Base-by-base conservation (phyloP, 1,284 basidiomycete species). In the Earliella scabrosa region DNA sequence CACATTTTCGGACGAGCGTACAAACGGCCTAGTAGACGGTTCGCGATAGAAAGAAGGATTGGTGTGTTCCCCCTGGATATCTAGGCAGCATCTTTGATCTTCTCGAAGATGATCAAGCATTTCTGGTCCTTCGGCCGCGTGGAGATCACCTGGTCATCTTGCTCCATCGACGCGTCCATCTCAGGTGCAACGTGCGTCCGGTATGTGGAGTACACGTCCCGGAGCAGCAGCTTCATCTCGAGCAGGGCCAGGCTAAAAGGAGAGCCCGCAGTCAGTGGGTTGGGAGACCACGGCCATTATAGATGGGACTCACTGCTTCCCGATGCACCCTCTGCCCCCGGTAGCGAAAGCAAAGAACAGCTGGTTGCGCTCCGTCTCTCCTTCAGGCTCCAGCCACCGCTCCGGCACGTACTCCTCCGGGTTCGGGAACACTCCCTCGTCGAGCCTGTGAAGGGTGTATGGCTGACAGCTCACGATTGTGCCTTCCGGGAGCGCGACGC, bases 381-480 rank as follows among this genome's bases (percentile, higher is more conserved):
- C 85, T 21, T 85, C 77, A 45, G 88, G 81, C 62, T 93, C 88
- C 48, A 98, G 78, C 95, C 95, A 98, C 60, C 96, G 88, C 71
- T 97, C 95, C 4, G 96, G 97, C 21, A 79, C 66, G 73, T 97
- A 89, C 57, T 77, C 74, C 35, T 96, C 92, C 8, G 96, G 93
- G 52, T 95, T 82, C 31, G 93, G 92, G 79, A 93, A 98, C 50
- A 95, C 86, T 31, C 77, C 77, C 29, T 88, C 82, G 72, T 98
- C 96, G 21, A 65, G 49, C 71, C 98, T 94, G 38, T 97, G 79
- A 13, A 95, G 92, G 69, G 91, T 92, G 76, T 91, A 97, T 76
- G 97, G 92, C 23, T 93, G 93, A 6, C 96, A 96, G 65, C 98
- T 97, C 64, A 98, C 84, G 91, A 98, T 96, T 66, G 90, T 90